phyloP scores from a whole-genome alignment of 2,329 filamentous ascomycete genomes.

The Aspergillus cejpii region DNA sequence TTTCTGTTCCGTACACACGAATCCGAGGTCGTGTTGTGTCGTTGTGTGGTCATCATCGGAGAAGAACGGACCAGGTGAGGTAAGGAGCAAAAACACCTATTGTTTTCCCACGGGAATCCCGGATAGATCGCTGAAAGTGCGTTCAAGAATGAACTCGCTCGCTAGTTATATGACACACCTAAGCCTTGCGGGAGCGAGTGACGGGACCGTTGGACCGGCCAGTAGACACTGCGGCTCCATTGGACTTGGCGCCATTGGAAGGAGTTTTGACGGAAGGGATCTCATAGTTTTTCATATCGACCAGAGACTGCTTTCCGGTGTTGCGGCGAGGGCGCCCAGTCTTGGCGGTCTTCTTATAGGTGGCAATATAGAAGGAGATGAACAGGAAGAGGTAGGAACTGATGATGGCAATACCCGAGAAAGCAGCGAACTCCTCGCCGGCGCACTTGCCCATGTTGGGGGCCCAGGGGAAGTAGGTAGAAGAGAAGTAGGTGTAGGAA shows the following conservation, averaged over 20 bases:
- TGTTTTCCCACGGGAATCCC: background rate
- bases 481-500: conserved; percentile 97
- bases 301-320: conserved; percentile 75
- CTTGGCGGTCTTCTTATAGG: conserved; percentile 66
- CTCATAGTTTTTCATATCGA: conserved; percentile 73
- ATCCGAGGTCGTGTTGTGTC: background rate
- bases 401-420: conserved; percentile 38
- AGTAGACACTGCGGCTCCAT: conserved; percentile 31
- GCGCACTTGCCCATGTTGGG: conserved; percentile 82
- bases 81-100: background rate
- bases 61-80: background rate
- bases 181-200: conserved; percentile 45
- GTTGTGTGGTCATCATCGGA: background rate
- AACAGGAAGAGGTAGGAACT: conserved; percentile 66
- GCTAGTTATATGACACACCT: conserved; percentile 14
- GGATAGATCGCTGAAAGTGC: background rate
- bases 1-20: conserved; percentile 1
- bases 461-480: conserved; percentile 77
- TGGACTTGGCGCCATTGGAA: conserved; percentile 28
- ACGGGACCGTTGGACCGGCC: conserved; percentile 40
- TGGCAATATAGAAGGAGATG: conserved; percentile 97
- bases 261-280: conserved; percentile 41
- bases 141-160: background rate
- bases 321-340: conserved; percentile 41
- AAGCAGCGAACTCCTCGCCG: conserved; percentile 93